phyloP scores from a whole-genome alignment of 805 yeast species.

The Saccharomycopsis babjevae region DNA sequence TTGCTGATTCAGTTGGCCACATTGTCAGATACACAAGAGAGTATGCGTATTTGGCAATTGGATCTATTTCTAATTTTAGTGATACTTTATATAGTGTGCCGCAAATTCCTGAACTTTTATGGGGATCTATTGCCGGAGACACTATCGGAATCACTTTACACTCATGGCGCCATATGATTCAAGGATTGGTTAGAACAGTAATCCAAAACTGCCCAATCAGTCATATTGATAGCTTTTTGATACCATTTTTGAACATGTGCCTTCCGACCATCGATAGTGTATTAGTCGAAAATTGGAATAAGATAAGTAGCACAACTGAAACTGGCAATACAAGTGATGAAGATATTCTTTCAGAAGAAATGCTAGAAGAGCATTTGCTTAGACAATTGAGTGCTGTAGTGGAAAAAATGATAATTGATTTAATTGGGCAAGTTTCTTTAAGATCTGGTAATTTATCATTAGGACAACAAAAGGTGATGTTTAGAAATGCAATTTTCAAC shows the following conservation, averaged over 20 bases:
- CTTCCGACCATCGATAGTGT: conserved; percentile 63
- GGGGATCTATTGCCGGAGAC: conserved; percentile 83
- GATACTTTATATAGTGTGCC: conserved; percentile 84
- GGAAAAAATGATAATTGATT: conserved; percentile 75
- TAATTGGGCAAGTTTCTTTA: conserved; percentile 68
- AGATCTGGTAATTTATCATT: conserved; percentile 26
- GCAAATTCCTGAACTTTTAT: conserved; percentile 59
- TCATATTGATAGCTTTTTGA: conserved; percentile 58
- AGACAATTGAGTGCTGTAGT: conserved; percentile 90
- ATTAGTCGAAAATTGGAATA: conserved; percentile 69
- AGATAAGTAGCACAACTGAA: conserved; percentile 45
- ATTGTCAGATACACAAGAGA: conserved; percentile 92
- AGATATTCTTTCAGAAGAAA: conserved; percentile 85
- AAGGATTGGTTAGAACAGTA: conserved; percentile 76
- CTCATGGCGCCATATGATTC: conserved; percentile 95
- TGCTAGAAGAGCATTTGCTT: conserved; percentile 93
- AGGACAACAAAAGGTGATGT: conserved; percentile 51
- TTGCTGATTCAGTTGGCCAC: conserved; percentile 97
- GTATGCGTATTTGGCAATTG: conserved; percentile 83
- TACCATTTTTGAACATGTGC: conserved; percentile 67
- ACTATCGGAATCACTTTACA: conserved; percentile 83
- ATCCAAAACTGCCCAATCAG: conserved; percentile 80
- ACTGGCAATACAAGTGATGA: conserved; percentile 35
- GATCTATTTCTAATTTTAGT: conserved; percentile 82
- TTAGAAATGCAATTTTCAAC: conserved; percentile 55